Conservation (phyloP, 2,329 filamentous ascomycete species). For the Ascochyta lentis region DNA sequence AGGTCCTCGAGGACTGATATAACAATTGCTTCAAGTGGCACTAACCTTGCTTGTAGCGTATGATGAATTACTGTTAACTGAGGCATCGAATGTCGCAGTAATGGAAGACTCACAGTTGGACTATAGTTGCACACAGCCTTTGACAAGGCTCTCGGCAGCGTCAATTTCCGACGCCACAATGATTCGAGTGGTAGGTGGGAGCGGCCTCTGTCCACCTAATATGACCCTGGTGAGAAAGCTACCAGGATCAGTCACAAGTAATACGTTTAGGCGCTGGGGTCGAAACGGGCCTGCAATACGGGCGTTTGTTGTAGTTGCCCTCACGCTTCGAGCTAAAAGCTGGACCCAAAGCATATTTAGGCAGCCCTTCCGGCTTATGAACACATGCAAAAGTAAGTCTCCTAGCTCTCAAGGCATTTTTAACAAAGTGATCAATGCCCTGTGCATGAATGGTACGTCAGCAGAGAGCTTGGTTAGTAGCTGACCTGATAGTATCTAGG, state of each 20-base stretch:
- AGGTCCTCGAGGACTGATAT: background rate
- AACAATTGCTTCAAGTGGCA: background rate
- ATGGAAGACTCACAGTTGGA: background rate
- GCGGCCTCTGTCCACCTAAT: background rate
- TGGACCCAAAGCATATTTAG: background rate
- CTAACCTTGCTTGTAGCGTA: background rate
- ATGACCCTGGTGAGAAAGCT: no score
- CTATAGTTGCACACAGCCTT: background rate
- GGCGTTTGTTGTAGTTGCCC: background rate
- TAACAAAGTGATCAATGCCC: background rate
- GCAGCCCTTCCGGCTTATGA: background rate
- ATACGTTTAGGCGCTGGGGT: background rate
- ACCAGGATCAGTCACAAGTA: background rate
- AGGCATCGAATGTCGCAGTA: background rate
- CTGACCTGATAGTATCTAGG: constrained; percentile 21
- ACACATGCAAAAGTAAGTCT: background rate
- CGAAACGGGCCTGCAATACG: background rate
- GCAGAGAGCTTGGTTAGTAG: background rate
- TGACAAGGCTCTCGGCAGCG: no score
- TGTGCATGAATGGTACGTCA: constrained; percentile 25
- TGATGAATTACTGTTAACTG: background rate
- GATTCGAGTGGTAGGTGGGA: background rate
- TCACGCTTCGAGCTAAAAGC: background rate
- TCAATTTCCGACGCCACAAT: background rate
- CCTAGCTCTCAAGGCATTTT: background rate